These are phyloP conservation scores for Bimuria novae-zelandiae DNA, from an alignment of 2,329 filamentous ascomycete species.

Conservation along the genomic window DNA sequence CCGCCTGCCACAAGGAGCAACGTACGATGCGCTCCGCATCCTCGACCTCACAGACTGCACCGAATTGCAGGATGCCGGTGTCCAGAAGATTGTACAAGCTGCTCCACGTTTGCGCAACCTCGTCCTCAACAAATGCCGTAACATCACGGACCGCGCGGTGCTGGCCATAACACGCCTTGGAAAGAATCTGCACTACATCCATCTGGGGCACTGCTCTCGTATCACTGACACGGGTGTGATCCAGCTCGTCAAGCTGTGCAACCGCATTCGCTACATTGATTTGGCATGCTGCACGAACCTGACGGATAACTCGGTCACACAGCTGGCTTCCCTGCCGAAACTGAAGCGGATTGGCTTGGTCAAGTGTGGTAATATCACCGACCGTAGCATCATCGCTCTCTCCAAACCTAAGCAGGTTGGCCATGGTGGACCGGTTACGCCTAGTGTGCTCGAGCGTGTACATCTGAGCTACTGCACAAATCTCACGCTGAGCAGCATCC, in stretches of 20 bases:
- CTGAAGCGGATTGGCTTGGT: slow-evolving; percentile 92
- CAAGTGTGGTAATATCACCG: slow-evolving; percentile 89
- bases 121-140: slow-evolving; percentile 90
- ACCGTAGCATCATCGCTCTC: slow-evolving; percentile 83
- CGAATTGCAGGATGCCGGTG: slow-evolving; percentile 81
- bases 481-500: slow-evolving; percentile 82
- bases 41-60: slow-evolving; percentile 90
- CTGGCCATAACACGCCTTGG: slow-evolving; percentile 84
- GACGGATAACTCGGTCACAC: slow-evolving; percentile 83
- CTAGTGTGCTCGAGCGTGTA: slow-evolving; percentile 82
- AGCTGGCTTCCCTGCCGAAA: slow-evolving; percentile 86
- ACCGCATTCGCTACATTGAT: slow-evolving; percentile 95
- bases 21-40: slow-evolving; percentile 87
- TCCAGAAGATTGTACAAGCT: slow-evolving; percentile 83
- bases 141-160: slow-evolving; percentile 88
- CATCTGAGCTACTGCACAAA: slow-evolving; percentile 95
- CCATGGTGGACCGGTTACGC: slow-evolving; percentile 61
- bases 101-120: slow-evolving; percentile 90
- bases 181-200: slow-evolving; percentile 96
- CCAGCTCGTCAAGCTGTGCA: slow-evolving; percentile 81
- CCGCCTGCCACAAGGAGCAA: slow-evolving; percentile 68
- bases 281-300: slow-evolving; percentile 90
- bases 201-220: slow-evolving; percentile 88
- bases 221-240: slow-evolving; percentile 91
- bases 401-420: slow-evolving; percentile 66